Conservation (phyloP, 1,284 basidiomycete genomes). For the Apiotrichum akiyoshidainum region DNA sequence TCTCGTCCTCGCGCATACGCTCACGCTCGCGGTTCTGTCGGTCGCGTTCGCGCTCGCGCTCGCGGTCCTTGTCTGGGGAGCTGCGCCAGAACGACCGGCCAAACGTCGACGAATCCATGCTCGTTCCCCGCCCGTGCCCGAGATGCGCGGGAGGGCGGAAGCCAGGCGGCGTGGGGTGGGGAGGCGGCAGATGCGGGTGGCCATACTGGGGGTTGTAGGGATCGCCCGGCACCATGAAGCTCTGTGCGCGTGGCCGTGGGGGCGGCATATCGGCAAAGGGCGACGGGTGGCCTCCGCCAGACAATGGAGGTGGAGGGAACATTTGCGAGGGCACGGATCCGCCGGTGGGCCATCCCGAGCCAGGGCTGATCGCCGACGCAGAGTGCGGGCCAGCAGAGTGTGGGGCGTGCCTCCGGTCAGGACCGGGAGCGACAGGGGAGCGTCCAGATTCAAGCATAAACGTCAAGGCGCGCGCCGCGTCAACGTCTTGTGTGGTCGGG, state of each 20-base stretch:
- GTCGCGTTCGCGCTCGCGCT: slow-evolving; percentile 13
- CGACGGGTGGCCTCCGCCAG: slow-evolving; percentile 4
- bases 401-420: neutral
- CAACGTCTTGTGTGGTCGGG: slow-evolving; percentile 43
- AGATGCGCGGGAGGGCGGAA: neutral
- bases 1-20: slow-evolving; percentile 7
- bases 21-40: slow-evolving; percentile 10
- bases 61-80: slow-evolving; percentile 3
- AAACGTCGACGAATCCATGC: slow-evolving; percentile 21
- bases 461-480: slow-evolving; percentile 46
- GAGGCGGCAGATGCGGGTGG: slow-evolving; percentile 6
- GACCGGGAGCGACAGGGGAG: slow-evolving; percentile 7
- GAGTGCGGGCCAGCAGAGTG: neutral
- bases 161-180: slow-evolving; percentile 8
- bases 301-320: slow-evolving; percentile 11
- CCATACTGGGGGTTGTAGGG: neutral
- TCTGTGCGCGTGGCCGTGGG: slow-evolving; percentile 18
- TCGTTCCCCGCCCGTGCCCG: slow-evolving; percentile 10
- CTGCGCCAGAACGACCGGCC: slow-evolving; percentile 16
- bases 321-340: neutral
- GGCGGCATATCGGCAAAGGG: slow-evolving; percentile 17
- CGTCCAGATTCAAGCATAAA: slow-evolving; percentile 38
- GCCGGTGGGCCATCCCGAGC: neutral
- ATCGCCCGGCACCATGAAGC: slow-evolving; percentile 14
- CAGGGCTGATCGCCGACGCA: neutral